Percentiles rank a stretch among this genome's conserved stretches.
Evolutionary conservation across 2,329 filamentous ascomycete species (phyloP).

Genomic region (Kalmusia sp.): DNA sequence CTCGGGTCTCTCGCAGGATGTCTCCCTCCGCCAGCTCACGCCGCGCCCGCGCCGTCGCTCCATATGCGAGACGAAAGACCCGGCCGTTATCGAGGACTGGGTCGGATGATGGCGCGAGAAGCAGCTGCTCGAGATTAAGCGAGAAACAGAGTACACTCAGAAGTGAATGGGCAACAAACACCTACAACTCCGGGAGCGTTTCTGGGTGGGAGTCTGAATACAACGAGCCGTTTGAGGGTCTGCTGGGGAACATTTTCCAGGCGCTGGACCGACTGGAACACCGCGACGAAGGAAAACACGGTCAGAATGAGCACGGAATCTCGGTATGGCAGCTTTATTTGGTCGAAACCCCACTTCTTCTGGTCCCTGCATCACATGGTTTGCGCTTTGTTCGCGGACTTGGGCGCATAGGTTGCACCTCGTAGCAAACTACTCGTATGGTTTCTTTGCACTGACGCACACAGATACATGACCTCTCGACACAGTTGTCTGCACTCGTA

Average conservation of each 20-base stretch:
- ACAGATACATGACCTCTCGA: conserved; percentile 33
- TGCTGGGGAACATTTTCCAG: conserved; percentile 34
- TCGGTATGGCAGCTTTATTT: conserved; percentile 42
- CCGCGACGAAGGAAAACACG: conserved; percentile 26
- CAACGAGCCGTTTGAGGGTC: conserved; percentile 26
- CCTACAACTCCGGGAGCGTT: conserved; percentile 22
- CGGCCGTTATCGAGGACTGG: conserved; percentile 43
- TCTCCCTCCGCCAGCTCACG: conserved; percentile 39
- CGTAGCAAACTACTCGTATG: background rate
- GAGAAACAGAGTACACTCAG: conserved; percentile 12
- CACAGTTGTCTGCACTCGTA: conserved; percentile 22
- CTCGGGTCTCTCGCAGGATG: conserved; percentile 40
- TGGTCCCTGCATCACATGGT: conserved; percentile 20
- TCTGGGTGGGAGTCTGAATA: conserved; percentile 32
- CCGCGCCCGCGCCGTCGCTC: conserved; percentile 38
- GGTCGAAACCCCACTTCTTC: conserved; percentile 22
- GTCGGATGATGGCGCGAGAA: conserved; percentile 34
- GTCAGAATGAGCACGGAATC: conserved; percentile 24
- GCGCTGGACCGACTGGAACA: conserved; percentile 40
- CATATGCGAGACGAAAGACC: conserved; percentile 44
- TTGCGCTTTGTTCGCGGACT: conserved; percentile 9
- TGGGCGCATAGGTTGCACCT: background rate
- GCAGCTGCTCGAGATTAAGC: conserved; percentile 15
- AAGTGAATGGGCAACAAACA: conserved; percentile 19
- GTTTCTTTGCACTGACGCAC: conserved; percentile 26